Percentiles rank a stretch among this genome's conserved stretches.
Evolutionary conservation across 164 flowering plant genomes (phyloP).

Genomic region (Aristolochia fimbriata): DNA sequence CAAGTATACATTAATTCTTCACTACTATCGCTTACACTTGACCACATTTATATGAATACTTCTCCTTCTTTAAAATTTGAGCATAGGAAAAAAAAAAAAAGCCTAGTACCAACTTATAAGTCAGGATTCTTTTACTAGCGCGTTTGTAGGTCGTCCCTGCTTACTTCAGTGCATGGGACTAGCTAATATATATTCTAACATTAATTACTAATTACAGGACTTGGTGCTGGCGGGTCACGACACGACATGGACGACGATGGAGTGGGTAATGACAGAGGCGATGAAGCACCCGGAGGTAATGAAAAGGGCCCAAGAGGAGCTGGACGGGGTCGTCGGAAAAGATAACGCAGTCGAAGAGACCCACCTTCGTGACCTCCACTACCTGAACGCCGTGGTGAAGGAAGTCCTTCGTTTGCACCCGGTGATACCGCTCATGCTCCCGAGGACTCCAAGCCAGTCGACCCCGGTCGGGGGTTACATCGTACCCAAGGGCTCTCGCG

Average conservation of each 20-base stretch:
- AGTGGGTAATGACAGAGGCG: constrained; percentile 17
- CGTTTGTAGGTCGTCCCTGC: too few species aligned
- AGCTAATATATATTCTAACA: too few species aligned
- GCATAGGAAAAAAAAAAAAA: too few species aligned
- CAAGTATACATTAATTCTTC: neutral
- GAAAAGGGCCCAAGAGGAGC: constrained; percentile 6
- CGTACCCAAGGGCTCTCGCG: constrained; percentile 7
- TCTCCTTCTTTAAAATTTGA: too few species aligned
- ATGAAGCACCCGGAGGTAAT: constrained; percentile 4
- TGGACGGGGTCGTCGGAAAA: constrained; percentile 8
- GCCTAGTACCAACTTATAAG: too few species aligned
- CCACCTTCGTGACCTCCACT: constrained; percentile 7
- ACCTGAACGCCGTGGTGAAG: constrained; percentile 10
- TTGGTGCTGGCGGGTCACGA: constrained; percentile 4
- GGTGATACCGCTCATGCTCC: constrained; percentile 8
- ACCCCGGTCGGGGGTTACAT: constrained; percentile 5
- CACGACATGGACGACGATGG: constrained; percentile 9
- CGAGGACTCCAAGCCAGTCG: constrained; percentile 6
- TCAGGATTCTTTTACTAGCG: too few species aligned
- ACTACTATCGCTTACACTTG: too few species aligned
- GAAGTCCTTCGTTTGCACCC: constrained; percentile 14
- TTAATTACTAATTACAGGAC: constrained; percentile 15
- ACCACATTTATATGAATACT: too few species aligned
- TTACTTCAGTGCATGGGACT: too few species aligned
- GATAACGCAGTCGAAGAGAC: constrained; percentile 9